Evolutionary conservation across 73 alveolate genomes (phyloP).

Genomic region (Paramecium bursaria): DNA sequence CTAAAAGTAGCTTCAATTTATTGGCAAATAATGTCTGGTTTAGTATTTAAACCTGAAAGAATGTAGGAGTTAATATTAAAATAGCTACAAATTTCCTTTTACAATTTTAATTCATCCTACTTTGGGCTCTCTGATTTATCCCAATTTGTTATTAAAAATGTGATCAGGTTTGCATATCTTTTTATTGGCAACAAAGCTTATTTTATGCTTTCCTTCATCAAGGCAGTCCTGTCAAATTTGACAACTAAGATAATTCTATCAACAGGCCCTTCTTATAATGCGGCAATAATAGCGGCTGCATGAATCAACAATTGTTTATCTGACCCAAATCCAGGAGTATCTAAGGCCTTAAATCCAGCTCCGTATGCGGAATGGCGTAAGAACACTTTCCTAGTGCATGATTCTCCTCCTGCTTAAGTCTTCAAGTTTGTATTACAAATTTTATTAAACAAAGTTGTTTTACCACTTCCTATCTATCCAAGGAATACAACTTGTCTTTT

Average conservation of each 20-base stretch:
- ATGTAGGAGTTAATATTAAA: conserved; percentile 19
- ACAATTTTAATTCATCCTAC: background rate
- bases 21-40: background rate
- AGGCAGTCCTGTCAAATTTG: conserved; percentile 9
- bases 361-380: conserved; percentile 20
- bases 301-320: conserved; percentile 6
- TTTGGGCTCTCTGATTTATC: background rate
- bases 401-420: background rate
- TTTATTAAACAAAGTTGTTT: conserved; percentile 24
- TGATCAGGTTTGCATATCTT: background rate
- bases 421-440: background rate
- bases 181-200: background rate
- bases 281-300: conserved; percentile 27
- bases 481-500: background rate
- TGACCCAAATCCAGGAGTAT: conserved; percentile 48
- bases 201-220: background rate
- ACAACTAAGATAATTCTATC: conserved; percentile 21
- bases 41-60: background rate
- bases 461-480: conserved; percentile 38
- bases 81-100: background rate
- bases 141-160: conserved; percentile 48
- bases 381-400: conserved; percentile 28
- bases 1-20: background rate
- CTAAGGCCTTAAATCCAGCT: conserved; percentile 5
- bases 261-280: conserved; percentile 48